Evolutionary conservation across 371 early-diverging fungal genomes (phyloP), one percentile per base, ranked within the genome.

Genomic region (Syncephalis fuscata): DNA sequence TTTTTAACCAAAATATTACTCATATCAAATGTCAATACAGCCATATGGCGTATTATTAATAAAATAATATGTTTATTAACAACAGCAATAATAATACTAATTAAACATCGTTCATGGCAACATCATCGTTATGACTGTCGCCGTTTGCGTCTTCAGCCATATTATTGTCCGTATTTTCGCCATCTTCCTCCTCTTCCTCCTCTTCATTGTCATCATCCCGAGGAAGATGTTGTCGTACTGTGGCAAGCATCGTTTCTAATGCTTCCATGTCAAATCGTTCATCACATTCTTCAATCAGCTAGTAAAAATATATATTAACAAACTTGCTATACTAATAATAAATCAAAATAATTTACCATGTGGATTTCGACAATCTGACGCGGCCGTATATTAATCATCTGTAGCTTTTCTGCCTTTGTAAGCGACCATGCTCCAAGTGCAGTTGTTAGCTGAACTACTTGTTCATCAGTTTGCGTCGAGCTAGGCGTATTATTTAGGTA

Each of bases 261-360:
- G 65, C 64, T 10, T 70, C 73, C 40, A 56, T 61, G 14, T 39
- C 46, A 49, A 73, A 74, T 32, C 79, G 64, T 43, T 78, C 79
- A 45, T 67, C 73, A 43, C 75, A 73, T 49, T 76, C 76, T 57
- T 78, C 79, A 49, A 76, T 73, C 10, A 76, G 43, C 74, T 73
- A 60, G n/a, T 22, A 40, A 32, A 24, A 26, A 20, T 19, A 14
- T 15, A 44, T 23, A 49, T 32, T 25, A 46, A 17, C 17, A 23
- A n/a, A 39, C n/a, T 10, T 14, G 20, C 9, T 16, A 14, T 8
- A 11, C 20, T 19, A 3, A 43, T 43, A 15, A 22, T 23, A 15
- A 40, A 11, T 10, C n/a, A 7, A 5, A 24, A 23, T 21, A 3
- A 37, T 45, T 64, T 64, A 71, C 75, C 63, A 73, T 49, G 47